Conservation (phyloP, 768 basidiomycete species). For the Pulveroboletus sp. region DNA sequence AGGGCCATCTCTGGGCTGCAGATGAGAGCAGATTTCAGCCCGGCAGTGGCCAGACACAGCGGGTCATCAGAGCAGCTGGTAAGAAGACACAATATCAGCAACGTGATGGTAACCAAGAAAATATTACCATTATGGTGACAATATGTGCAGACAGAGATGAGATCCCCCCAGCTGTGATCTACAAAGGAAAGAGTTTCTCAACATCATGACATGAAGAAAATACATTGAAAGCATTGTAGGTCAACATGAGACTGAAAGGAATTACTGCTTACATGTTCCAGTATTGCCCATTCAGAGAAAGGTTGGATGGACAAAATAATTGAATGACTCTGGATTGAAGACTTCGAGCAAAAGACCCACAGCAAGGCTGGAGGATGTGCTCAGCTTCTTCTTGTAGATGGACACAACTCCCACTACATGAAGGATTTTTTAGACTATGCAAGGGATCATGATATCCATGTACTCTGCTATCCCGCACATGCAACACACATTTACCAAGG, state of each 20-base stretch:
- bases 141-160: conserved; percentile 41
- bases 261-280: neutral
- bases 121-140: conserved; percentile 32
- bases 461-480: conserved; percentile 41
- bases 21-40: conserved; percentile 19
- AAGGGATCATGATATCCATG: conserved; percentile 32
- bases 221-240: conserved; percentile 17
- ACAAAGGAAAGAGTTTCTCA: conserved; percentile 22
- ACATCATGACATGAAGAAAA: conserved; percentile 22
- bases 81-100: conserved; percentile 19
- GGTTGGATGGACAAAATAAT: conserved; percentile 32
- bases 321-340: conserved; percentile 25
- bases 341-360: conserved; percentile 32
- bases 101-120: conserved; percentile 17
- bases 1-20: conserved; percentile 13
- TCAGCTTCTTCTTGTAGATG: conserved; percentile 41
- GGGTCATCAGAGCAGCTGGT: conserved; percentile 5
- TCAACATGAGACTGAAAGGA: conserved; percentile 16
- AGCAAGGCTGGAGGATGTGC: conserved; percentile 30
- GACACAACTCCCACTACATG: conserved; percentile 44
- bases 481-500: conserved; percentile 34
- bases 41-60: neutral
- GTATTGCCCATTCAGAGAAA: conserved; percentile 15
- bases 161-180: too few relatives aligned
- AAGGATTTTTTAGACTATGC: conserved; percentile 38